Evolutionary conservation across 805 yeast genomes (phyloP).

Genomic region (Ogataea pini): DNA sequence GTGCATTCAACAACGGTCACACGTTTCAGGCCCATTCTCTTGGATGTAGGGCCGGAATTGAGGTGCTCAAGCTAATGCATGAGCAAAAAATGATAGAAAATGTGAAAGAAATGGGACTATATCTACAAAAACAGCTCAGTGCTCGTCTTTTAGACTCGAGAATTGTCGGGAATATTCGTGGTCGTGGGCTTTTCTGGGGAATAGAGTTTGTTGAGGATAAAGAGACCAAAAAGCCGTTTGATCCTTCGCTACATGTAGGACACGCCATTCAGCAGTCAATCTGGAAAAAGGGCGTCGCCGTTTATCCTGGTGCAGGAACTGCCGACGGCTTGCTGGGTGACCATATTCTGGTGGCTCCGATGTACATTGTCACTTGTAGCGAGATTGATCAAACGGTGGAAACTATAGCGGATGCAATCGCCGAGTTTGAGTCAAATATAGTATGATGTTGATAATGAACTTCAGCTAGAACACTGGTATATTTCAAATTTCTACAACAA

Average conservation of each 20-base stretch:
- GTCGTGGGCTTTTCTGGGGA: slow-evolving; percentile 56
- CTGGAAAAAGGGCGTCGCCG: slow-evolving; percentile 41
- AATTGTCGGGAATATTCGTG: slow-evolving; percentile 53
- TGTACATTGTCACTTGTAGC: slow-evolving; percentile 36
- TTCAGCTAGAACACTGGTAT: too few relatives aligned
- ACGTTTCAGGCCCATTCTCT: slow-evolving; percentile 48
- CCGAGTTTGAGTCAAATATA: slow-evolving; percentile 1
- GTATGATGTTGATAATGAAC: too few relatives aligned
- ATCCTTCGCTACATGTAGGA: slow-evolving; percentile 27
- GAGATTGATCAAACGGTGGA: slow-evolving; percentile 38
- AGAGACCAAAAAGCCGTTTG: slow-evolving; percentile 43
- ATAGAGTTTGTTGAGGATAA: slow-evolving; percentile 49
- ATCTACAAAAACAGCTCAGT: slow-evolving; percentile 35
- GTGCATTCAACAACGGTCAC: slow-evolving; percentile 40
- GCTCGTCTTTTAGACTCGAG: slow-evolving; percentile 28
- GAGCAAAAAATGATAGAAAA: slow-evolving; percentile 32
- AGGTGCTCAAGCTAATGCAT: slow-evolving; percentile 41
- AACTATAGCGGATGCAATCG: slow-evolving; percentile 29
- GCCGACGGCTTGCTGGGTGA: slow-evolving; percentile 42
- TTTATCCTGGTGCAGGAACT: slow-evolving; percentile 41
- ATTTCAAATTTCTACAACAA: too few relatives aligned
- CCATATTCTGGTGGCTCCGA: slow-evolving; percentile 39
- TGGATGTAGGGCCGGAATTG: slow-evolving; percentile 43
- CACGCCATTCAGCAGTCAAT: slow-evolving; percentile 34
- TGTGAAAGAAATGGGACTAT: slow-evolving; percentile 39